phyloP scores from a whole-genome alignment of 805 yeast genomes.

The Yamadazyma phyllophila region DNA sequence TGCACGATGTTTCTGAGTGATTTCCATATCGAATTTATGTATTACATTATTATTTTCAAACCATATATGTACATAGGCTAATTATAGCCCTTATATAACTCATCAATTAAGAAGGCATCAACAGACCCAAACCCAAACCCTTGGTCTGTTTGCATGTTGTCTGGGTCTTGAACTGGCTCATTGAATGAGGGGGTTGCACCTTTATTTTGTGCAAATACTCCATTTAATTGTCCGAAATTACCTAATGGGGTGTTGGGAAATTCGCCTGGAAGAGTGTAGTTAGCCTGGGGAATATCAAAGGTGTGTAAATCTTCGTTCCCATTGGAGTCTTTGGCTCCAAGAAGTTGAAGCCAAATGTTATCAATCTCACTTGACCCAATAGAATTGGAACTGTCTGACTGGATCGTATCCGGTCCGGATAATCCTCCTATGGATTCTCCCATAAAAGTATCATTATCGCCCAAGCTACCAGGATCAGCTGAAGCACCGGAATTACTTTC shows the following conservation, averaged over 20 bases:
- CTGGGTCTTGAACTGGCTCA: background rate
- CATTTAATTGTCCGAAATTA: background rate
- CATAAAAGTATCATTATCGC: background rate
- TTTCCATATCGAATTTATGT: too few species aligned
- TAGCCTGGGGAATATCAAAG: slow-evolving; percentile 2
- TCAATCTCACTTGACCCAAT: background rate
- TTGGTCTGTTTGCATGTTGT: background rate
- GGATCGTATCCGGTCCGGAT: background rate
- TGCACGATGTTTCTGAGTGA: too few species aligned
- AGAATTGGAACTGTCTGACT: background rate
- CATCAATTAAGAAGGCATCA: slow-evolving; percentile 4
- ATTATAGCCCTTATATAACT: slow-evolving; percentile 4
- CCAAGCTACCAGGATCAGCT: background rate
- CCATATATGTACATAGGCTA: slow-evolving; percentile 1
- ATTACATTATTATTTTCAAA: too few species aligned
- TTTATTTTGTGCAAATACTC: background rate
- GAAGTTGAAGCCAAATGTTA: slow-evolving; percentile 7
- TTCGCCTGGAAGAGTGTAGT: background rate
- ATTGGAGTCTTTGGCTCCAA: slow-evolving; percentile 1
- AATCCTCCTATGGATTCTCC: background rate
- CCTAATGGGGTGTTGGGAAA: background rate
- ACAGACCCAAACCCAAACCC: background rate
- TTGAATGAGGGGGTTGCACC: background rate
- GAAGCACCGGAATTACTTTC: background rate
- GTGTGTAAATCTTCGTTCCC: background rate